phyloP scores from a whole-genome alignment of 345 rosid species.

The Linum usitatissimum region DNA sequence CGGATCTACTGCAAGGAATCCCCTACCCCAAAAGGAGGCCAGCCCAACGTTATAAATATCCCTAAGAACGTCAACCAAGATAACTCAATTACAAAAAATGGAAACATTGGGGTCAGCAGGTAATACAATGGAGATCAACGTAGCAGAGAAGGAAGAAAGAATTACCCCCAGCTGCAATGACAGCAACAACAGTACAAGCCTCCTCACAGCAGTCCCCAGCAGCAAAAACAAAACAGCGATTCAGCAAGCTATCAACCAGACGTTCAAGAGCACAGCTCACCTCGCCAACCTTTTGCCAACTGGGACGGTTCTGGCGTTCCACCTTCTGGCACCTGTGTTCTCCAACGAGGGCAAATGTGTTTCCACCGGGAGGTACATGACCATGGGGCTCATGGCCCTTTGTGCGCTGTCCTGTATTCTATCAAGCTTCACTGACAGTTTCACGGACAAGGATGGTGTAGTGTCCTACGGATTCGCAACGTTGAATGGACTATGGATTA shows the following conservation, averaged over 20 bases:
- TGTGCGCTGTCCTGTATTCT: slow-evolving; percentile 69
- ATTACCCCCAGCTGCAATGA: too few species aligned
- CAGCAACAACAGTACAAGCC: slow-evolving; percentile 12
- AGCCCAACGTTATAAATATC: too few species aligned
- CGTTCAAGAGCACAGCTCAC: slow-evolving; percentile 80
- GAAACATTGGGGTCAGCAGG: too few species aligned
- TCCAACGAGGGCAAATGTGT: slow-evolving; percentile 74
- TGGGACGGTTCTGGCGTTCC: slow-evolving; percentile 89
- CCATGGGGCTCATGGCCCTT: slow-evolving; percentile 34
- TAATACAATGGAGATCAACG: too few species aligned
- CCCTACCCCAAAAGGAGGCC: too few species aligned
- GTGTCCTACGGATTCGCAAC: slow-evolving; percentile 74
- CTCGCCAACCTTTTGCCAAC: slow-evolving; percentile 87
- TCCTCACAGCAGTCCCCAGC: slow-evolving; percentile 22
- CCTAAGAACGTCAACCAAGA: too few species aligned
- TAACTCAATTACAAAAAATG: too few species aligned
- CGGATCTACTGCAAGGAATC: too few species aligned
- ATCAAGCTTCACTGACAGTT: slow-evolving; percentile 70
- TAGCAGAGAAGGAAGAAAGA: too few species aligned
- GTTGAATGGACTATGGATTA: slow-evolving; percentile 55
- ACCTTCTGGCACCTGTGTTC: slow-evolving; percentile 65
- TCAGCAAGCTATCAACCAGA: slow-evolving; percentile 72
- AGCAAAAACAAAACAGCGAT: slow-evolving; percentile 29
- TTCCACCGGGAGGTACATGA: slow-evolving; percentile 41
- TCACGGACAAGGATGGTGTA: slow-evolving; percentile 57